These are phyloP conservation scores for Heracleum sosnowskyi DNA, from an alignment of 129 eudicot species.

Conservation along the genomic window DNA sequence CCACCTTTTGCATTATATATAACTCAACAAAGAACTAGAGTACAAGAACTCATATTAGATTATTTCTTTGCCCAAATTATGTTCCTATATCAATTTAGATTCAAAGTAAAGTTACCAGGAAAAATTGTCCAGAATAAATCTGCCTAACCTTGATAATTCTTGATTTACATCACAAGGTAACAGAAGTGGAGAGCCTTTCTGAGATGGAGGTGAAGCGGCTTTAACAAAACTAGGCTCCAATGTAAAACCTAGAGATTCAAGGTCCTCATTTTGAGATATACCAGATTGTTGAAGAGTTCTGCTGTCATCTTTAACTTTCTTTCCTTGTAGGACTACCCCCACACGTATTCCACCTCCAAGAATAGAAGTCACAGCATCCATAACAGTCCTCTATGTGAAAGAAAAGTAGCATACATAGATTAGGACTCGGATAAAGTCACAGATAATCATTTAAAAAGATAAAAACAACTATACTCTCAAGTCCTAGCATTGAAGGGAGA, in stretches of 20 bases:
- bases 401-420: slow-evolving; percentile 5
- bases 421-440: neutral
- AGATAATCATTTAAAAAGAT: neutral
- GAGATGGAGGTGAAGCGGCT: slow-evolving; percentile 29
- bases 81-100: neutral
- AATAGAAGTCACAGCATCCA: slow-evolving; percentile 79
- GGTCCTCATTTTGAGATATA: slow-evolving; percentile 45
- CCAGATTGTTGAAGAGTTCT: slow-evolving; percentile 82
- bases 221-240: slow-evolving; percentile 62
- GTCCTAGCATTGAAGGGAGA: neutral
- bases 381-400: slow-evolving; percentile 51
- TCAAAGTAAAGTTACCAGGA: neutral
- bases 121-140: neutral
- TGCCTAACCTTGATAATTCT: slow-evolving; percentile 38
- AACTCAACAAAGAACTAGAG: neutral
- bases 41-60: neutral
- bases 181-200: slow-evolving; percentile 33
- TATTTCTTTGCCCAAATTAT: neutral
- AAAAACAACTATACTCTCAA: neutral
- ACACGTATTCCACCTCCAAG: slow-evolving; percentile 73
- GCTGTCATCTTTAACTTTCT: slow-evolving; percentile 79
- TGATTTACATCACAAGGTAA: slow-evolving; percentile 36
- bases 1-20: neutral
- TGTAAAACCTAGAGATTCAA: slow-evolving; percentile 53
- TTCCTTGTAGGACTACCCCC: slow-evolving; percentile 82